Conservation (phyloP, 2,329 filamentous ascomycete genomes). For the Pseudovirgaria hyperparasitica region DNA sequence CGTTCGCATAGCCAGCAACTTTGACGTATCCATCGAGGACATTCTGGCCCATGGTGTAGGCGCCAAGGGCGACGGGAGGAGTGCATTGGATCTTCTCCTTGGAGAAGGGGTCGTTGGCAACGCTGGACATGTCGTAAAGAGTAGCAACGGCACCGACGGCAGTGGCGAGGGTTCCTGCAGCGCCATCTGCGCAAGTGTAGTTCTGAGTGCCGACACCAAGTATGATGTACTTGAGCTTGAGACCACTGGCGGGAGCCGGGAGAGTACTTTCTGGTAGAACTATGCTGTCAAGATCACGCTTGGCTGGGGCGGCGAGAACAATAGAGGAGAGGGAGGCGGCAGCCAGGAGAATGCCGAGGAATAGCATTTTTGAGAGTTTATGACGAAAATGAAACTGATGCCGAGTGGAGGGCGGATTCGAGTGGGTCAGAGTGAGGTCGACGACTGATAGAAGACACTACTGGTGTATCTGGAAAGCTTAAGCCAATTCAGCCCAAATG, state of each 20-base stretch:
- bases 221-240: constrained; percentile 30
- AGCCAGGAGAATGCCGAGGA: too few relatives aligned
- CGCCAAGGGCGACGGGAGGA: constrained; percentile 19
- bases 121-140: constrained; percentile 31
- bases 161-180: constrained; percentile 16
- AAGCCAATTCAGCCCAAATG: too few relatives aligned
- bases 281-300: constrained; percentile 12
- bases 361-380: too few relatives aligned
- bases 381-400: too few relatives aligned
- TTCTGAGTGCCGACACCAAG: constrained; percentile 38
- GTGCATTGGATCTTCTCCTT: constrained; percentile 20
- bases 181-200: constrained; percentile 30
- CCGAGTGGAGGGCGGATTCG: too few relatives aligned
- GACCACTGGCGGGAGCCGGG: constrained; percentile 12
- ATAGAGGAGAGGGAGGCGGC: too few relatives aligned
- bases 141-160: constrained; percentile 33
- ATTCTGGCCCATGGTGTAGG: constrained; percentile 9
- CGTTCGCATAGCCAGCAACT: constrained; percentile 19
- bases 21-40: constrained; percentile 15
- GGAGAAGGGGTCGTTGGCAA: constrained; percentile 14
- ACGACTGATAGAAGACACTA: too few relatives aligned
- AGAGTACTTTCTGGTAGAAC: constrained; percentile 16
- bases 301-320: constrained; percentile 9
- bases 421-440: too few relatives aligned
- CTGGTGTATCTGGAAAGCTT: too few relatives aligned